Evolutionary conservation across 2,329 filamentous ascomycete species (phyloP), one percentile per base, ranked within the genome.

Genomic region (Ilyonectria mors-panacis): DNA sequence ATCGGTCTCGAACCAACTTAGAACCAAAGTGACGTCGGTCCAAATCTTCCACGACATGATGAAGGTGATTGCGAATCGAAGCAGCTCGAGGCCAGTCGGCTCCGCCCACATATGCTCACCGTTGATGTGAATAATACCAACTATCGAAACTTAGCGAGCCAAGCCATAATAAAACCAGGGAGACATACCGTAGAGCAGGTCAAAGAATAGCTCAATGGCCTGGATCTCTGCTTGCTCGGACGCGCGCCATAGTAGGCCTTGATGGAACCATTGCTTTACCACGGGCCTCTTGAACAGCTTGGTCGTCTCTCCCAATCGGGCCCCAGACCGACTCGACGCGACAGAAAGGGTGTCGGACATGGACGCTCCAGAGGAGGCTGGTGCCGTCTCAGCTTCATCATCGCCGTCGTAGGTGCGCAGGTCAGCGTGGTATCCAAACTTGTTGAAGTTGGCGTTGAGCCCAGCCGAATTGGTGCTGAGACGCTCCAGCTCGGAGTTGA

Each of bases 241-340:
- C 2, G 88, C 86, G 56, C 90, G 83, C 89, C 89, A 92, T 8
- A 92, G 78, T 13, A 92, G 82, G 0, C 89, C 89, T 65, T 88
- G 88, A 75, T 92, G 89, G 72, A 91, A 91, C 79, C 91, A 91
- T 79, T 92, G 90, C 65, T 89, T 84, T 4, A 92, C 83, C 7
- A 88, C 85, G 0, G 90, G 89, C 68, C 83, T 85, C 75, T 87
- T 87, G 75, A 88, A 89, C 65, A 91, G 79, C 74, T 85, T 87
- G 73, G 90, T 84, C 1, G 85, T 82, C 54, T 78, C 62, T 79
- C 85, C 77, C 13, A 66, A 71, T 60, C 81, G 82, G 53, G 55
- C 45, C 13, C 71, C 70, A 35, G 68, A 65, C 23, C 61, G 62
- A 21, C 64, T 64, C 13, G 73, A 74, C 13, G 54, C 54, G 39